Percentiles rank a stretch among this genome's conserved stretches.
These are phyloP conservation scores for Phalaenopsis hybrid DNA, from an alignment of 116 monocot species.

Conservation along the genomic window DNA sequence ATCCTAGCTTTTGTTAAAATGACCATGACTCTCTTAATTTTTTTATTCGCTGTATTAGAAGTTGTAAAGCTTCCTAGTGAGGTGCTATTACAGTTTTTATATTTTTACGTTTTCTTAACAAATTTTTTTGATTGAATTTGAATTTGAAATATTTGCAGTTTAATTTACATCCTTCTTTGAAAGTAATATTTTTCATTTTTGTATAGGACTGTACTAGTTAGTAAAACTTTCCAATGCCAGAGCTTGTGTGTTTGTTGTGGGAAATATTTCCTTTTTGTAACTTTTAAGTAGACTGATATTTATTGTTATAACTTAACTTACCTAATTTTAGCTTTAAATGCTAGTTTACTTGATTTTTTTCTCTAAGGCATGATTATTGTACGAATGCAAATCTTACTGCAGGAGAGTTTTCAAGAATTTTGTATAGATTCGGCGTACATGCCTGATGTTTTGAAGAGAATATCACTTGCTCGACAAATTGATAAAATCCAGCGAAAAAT, in stretches of 20 bases:
- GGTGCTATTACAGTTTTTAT: too few relatives aligned
- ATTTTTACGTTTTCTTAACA: too few relatives aligned
- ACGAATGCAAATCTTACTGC: slow-evolving; percentile 6
- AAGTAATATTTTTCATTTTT: not conserved
- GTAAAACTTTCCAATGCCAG: not conserved
- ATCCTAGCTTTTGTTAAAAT: too few relatives aligned
- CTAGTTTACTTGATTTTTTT: not conserved
- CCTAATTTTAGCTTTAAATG: not conserved
- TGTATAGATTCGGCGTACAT: slow-evolving; percentile 63
- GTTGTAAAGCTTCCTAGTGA: too few relatives aligned
- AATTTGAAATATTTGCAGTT: too few relatives aligned
- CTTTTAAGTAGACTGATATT: not conserved
- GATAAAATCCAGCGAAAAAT: slow-evolving; percentile 50
- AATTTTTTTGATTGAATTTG: too few relatives aligned
- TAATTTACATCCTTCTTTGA: not conserved
- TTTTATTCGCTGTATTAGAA: too few relatives aligned
- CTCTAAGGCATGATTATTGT: not conserved
- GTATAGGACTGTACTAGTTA: not conserved
- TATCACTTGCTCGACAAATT: slow-evolving; percentile 77
- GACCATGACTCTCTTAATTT: too few relatives aligned
- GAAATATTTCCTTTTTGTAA: not conserved
- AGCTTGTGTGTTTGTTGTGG: not conserved
- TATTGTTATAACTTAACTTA: not conserved
- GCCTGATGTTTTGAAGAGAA: slow-evolving; percentile 56
- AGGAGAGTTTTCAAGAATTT: slow-evolving; percentile 69